These are phyloP conservation scores for Pythium inflatum DNA, from an alignment of 352 stramenopile genomes.

Conservation along the genomic window DNA sequence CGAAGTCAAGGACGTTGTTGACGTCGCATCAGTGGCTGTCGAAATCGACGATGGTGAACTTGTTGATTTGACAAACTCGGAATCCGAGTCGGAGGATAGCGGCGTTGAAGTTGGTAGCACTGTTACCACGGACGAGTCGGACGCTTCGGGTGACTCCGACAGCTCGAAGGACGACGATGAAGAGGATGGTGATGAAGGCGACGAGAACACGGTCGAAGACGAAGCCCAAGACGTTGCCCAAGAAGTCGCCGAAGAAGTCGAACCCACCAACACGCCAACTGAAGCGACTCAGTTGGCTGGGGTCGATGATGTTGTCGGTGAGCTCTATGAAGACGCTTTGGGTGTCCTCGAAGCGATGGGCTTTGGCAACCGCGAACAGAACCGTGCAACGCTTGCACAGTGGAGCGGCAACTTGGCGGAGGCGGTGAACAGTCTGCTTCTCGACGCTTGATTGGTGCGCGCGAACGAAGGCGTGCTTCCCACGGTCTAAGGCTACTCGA, in stretches of 20 bases:
- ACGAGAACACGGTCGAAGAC: background rate
- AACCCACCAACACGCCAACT: background rate
- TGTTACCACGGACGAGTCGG: constrained; percentile 6
- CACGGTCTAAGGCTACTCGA: too few species aligned
- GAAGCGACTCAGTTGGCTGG: background rate
- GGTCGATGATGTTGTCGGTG: constrained; percentile 25
- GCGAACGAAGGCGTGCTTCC: background rate
- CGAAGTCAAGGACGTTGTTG: background rate
- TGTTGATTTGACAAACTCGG: constrained; percentile 13
- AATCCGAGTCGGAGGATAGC: constrained; percentile 19
- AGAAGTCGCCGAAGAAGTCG: too few species aligned
- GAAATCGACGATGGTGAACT: constrained; percentile 24
- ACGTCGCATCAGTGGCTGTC: background rate
- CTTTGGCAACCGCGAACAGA: constrained; percentile 54
- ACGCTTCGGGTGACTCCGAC: too few species aligned
- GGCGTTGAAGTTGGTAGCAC: constrained; percentile 16
- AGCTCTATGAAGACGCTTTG: constrained; percentile 48
- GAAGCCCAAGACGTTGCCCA: background rate
- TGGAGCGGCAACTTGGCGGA: constrained; percentile 53
- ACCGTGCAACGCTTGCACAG: constrained; percentile 47
- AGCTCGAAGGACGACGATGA: constrained; percentile 4
- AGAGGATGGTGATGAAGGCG: too few species aligned
- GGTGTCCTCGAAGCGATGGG: constrained; percentile 61
- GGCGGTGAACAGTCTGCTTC: constrained; percentile 54
- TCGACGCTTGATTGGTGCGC: constrained; percentile 29